Conservation (phyloP, 1,284 basidiomycete genomes). For the Irpex rosettiformis region DNA sequence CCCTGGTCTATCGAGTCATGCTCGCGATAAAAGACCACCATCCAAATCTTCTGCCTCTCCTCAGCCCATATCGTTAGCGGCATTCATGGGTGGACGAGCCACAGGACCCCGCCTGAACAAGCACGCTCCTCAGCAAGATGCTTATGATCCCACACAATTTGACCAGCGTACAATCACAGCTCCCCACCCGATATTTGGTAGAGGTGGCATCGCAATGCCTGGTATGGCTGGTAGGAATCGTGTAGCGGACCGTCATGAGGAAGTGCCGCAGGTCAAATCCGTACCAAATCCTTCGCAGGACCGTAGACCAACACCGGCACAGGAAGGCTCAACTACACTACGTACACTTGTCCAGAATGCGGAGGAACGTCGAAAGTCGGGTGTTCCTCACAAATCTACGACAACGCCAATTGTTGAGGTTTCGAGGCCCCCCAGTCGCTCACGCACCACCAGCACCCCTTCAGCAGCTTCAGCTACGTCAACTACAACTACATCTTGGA, state of each 20-base stretch:
- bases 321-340: slow-evolving; percentile 22
- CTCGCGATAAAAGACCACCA: neutral
- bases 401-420: slow-evolving; percentile 10
- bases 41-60: slow-evolving; percentile 14
- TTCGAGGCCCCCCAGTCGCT: slow-evolving; percentile 23
- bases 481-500: slow-evolving; percentile 4
- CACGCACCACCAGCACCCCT: slow-evolving; percentile 34
- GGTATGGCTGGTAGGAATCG: slow-evolving; percentile 46
- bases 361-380: slow-evolving; percentile 22
- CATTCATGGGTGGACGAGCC: slow-evolving; percentile 74
- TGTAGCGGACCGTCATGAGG: slow-evolving; percentile 14
- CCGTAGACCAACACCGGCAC: slow-evolving; percentile 20
- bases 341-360: slow-evolving; percentile 34
- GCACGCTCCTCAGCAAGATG: slow-evolving; percentile 68
- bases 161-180: slow-evolving; percentile 51
- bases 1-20: neutral
- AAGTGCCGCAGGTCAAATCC: slow-evolving; percentile 1
- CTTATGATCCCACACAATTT: slow-evolving; percentile 61
- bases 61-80: slow-evolving; percentile 63
- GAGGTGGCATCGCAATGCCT: slow-evolving; percentile 68
- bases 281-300: slow-evolving; percentile 1
- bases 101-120: slow-evolving; percentile 67
- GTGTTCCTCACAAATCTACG: slow-evolving; percentile 20
- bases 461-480: slow-evolving; percentile 19
- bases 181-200: slow-evolving; percentile 73